Evolutionary conservation across 441 rosid genomes (phyloP).

Genomic region (Euphorbia celastroides): DNA sequence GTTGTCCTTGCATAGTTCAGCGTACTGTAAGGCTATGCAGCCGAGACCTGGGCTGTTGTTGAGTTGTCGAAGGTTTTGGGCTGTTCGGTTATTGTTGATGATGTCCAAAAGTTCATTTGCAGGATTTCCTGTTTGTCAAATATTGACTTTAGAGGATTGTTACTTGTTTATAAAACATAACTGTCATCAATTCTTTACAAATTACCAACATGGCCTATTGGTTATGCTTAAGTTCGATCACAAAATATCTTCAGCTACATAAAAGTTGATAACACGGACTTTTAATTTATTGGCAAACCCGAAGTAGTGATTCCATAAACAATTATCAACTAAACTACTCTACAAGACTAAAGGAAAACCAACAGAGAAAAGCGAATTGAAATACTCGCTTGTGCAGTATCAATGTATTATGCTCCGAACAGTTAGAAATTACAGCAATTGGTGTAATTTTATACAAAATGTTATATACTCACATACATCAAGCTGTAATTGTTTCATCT

Average conservation of each 20-base stretch:
- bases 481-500: not conserved
- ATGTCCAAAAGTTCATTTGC: conserved; percentile 68
- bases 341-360: no score
- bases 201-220: not conserved
- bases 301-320: no score
- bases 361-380: no score
- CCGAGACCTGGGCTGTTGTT: conserved; percentile 78
- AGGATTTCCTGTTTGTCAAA: conserved; percentile 50
- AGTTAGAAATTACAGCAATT: not conserved
- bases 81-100: conserved; percentile 63
- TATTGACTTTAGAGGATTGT: not conserved
- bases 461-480: not conserved
- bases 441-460: not conserved
- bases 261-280: no score
- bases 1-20: conserved; percentile 59
- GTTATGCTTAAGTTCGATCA: not conserved
- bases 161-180: not conserved
- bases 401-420: not conserved
- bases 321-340: no score
- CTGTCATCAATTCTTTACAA: not conserved
- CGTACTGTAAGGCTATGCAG: conserved; percentile 84
- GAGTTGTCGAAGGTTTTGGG: conserved; percentile 45
- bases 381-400: no score
- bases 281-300: no score
- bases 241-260: no score